phyloP scores from a whole-genome alignment of 495 filamentous ascomycete genomes.

The Filosporella fistucella region DNA sequence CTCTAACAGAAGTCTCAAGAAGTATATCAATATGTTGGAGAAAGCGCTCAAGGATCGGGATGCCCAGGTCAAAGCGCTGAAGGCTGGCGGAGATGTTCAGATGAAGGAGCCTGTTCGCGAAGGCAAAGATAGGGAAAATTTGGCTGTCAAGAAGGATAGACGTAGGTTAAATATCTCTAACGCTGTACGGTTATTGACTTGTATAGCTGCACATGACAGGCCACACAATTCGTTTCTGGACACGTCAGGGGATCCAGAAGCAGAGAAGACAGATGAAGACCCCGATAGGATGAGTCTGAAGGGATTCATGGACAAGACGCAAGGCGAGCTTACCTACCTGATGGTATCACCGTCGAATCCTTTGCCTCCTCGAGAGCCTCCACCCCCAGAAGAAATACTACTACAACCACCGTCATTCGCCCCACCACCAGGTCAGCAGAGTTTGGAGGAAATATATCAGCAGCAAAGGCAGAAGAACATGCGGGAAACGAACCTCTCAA shows the following conservation, averaged over 20 bases:
- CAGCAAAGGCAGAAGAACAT: slow-evolving; percentile 22
- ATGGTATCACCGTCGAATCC: slow-evolving; percentile 60
- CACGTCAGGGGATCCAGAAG: slow-evolving; percentile 27
- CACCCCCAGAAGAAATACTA: slow-evolving; percentile 43
- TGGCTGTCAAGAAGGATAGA: slow-evolving; percentile 7
- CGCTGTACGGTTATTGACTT: slow-evolving; percentile 22
- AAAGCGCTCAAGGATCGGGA: slow-evolving; percentile 71
- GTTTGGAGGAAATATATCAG: slow-evolving; percentile 22
- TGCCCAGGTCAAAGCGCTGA: slow-evolving; percentile 32
- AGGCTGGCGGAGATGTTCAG: slow-evolving; percentile 28
- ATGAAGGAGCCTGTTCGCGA: slow-evolving; percentile 30
- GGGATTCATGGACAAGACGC: slow-evolving; percentile 57
- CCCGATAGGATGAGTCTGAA: slow-evolving; percentile 51
- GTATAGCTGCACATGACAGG: slow-evolving; percentile 28
- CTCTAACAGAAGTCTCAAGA: slow-evolving; percentile 78
- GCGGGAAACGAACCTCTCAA: slow-evolving; percentile 30
- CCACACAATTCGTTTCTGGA: slow-evolving; percentile 36
- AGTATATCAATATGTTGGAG: slow-evolving; percentile 88
- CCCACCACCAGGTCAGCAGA: slow-evolving; percentile 21
- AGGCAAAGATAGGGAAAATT: slow-evolving; percentile 36
- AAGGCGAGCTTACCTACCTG: slow-evolving; percentile 60
- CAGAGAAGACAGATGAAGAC: slow-evolving; percentile 41
- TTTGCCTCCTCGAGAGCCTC: slow-evolving; percentile 50
- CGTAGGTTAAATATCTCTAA: slow-evolving; percentile 17
- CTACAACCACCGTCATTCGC: slow-evolving; percentile 40